Evolutionary conservation across 495 filamentous ascomycete species (phyloP).

Genomic region (Haplographium delicatum): DNA sequence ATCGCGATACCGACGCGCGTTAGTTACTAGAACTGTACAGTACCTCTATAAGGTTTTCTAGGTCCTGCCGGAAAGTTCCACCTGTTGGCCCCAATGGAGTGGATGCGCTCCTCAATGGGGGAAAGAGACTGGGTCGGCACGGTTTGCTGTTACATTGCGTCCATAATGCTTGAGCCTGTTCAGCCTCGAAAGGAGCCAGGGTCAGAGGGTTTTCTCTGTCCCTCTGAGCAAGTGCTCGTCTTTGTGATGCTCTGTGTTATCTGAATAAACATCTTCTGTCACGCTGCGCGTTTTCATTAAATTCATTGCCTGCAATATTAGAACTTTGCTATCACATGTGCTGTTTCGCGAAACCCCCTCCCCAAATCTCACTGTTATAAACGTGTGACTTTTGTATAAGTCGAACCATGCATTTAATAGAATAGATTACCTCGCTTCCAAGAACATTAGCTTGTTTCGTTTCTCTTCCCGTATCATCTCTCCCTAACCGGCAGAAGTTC

Average conservation of each 20-base stretch:
- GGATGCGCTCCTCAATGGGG: neutral
- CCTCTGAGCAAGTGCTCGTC: no score
- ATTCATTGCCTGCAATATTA: no score
- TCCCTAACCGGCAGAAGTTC: neutral
- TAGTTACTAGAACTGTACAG: no score
- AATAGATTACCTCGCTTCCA: no score
- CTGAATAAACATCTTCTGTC: no score
- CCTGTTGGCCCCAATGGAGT: neutral
- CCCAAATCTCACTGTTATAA: no score
- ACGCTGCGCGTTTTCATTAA: neutral
- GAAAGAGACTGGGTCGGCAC: neutral
- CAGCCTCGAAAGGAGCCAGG: neutral
- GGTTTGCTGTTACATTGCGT: neutral
- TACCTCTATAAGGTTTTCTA: neutral
- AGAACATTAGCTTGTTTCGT: neutral
- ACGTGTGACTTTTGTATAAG: no score
- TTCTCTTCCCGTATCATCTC: neutral
- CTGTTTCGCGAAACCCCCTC: no score
- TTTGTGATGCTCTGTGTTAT: no score
- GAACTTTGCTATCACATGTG: neutral
- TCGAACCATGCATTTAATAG: no score
- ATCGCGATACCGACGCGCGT: no score
- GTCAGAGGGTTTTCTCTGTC: no score
- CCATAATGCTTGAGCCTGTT: neutral
- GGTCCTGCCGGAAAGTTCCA: neutral